These are phyloP conservation scores for Anethum foeniculum DNA, from an alignment of 140 eudicot genomes.

Conservation along the genomic window DNA sequence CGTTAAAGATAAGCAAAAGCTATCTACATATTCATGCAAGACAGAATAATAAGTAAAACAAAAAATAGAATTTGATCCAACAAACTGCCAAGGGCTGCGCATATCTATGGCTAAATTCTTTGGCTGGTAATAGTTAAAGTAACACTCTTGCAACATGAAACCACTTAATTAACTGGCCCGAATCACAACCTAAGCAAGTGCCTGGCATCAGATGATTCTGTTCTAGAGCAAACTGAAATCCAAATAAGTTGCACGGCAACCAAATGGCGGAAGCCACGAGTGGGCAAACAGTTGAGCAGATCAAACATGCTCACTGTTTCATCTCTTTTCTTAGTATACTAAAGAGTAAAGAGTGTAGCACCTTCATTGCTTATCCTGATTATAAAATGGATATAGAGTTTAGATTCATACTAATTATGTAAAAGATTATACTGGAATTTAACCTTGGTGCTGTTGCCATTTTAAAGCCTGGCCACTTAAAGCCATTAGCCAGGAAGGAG, in stretches of 20 bases:
- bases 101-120: not conserved
- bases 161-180: not conserved
- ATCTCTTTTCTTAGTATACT: not conserved
- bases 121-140: not conserved
- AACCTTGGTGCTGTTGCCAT: constrained; percentile 99
- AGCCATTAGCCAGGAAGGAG: constrained; percentile 94
- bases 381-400: not conserved
- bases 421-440: not conserved
- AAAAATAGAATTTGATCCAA: not conserved
- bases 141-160: not conserved
- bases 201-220: not conserved
- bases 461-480: constrained; percentile 89
- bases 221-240: not conserved
- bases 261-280: not conserved
- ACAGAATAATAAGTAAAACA: not conserved
- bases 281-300: not conserved
- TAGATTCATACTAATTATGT: not conserved
- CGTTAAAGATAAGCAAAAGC: not conserved
- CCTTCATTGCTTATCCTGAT: not conserved
- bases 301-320: not conserved
- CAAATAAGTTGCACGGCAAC: not conserved
- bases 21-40: not conserved
- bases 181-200: not conserved
- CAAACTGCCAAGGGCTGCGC: not conserved
- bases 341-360: not conserved